Conservation (phyloP, 805 yeast species). For the Metschnikowia corniflorae region DNA sequence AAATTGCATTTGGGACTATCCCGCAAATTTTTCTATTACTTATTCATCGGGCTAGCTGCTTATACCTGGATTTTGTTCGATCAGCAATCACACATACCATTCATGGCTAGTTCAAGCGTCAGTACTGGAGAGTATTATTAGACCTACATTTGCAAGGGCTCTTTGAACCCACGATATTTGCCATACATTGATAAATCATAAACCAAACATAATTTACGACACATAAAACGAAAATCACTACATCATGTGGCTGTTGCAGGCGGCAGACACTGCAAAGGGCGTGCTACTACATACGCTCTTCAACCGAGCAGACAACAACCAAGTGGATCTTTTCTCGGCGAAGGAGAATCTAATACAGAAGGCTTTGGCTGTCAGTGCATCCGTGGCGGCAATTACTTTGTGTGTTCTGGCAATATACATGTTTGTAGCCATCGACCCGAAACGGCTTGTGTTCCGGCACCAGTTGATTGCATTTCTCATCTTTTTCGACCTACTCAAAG, state of each 20-base stretch:
- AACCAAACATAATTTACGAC: too few species aligned
- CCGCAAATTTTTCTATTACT: too few species aligned
- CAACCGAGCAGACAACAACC: constrained; percentile 19
- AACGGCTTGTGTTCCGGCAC: constrained; percentile 62
- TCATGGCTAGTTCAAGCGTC: too few species aligned
- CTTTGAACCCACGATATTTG: too few species aligned
- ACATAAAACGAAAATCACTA: too few species aligned
- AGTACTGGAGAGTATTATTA: too few species aligned
- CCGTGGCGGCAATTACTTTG: constrained; percentile 35
- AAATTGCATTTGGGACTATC: too few species aligned
- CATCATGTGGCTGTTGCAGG: constrained; percentile 4
- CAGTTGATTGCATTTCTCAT: constrained; percentile 64
- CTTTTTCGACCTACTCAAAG: constrained; percentile 73
- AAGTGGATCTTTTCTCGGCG: constrained; percentile 26
- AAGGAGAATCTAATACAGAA: constrained; percentile 31
- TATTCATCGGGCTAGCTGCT: too few species aligned
- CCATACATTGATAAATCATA: too few species aligned
- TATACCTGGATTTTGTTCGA: too few species aligned
- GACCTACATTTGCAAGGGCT: too few species aligned
- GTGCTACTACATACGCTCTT: constrained; percentile 7
- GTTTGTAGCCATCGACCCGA: constrained; percentile 60
- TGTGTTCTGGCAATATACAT: constrained; percentile 63
- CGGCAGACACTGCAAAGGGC: not conserved
- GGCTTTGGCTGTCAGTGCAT: constrained; percentile 36
- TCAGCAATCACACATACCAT: too few species aligned